Conservation (phyloP, 306 rosid genomes). For the Comarum palustre region DNA sequence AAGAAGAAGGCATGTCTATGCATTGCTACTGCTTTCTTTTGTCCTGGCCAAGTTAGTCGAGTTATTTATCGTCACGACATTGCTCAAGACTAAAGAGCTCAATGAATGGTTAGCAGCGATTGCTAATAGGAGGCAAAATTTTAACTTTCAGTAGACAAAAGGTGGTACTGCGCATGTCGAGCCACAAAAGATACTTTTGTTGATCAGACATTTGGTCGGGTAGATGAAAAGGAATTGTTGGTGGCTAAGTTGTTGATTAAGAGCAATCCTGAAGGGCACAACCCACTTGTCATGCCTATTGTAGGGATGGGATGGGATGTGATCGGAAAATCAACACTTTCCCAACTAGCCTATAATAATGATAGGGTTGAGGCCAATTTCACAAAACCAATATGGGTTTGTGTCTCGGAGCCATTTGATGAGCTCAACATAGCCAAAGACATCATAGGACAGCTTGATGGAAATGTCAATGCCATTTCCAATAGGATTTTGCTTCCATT, state of each 20-base stretch:
- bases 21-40: neutral
- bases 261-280: neutral
- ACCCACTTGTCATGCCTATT: constrained; percentile 11
- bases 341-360: constrained; percentile 23
- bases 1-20: constrained; percentile 14
- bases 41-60: neutral
- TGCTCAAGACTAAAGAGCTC: constrained; percentile 8
- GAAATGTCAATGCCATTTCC: neutral
- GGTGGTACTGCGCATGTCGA: no score
- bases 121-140: neutral
- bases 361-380: neutral
- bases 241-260: constrained; percentile 1
- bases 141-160: neutral
- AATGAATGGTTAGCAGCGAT: neutral
- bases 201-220: constrained; percentile 17
- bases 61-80: neutral
- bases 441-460: neutral
- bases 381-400: constrained; percentile 9
- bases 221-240: neutral
- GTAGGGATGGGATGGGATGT: constrained; percentile 31
- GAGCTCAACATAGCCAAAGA: constrained; percentile 13
- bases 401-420: constrained; percentile 29
- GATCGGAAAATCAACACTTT: constrained; percentile 16
- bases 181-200: constrained; percentile 5
- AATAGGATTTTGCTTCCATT: no score